Evolutionary conservation across 2,329 filamentous ascomycete genomes (phyloP), one percentile per base, ranked within the genome.

Genomic region (Nothomitra cinnamomea): DNA sequence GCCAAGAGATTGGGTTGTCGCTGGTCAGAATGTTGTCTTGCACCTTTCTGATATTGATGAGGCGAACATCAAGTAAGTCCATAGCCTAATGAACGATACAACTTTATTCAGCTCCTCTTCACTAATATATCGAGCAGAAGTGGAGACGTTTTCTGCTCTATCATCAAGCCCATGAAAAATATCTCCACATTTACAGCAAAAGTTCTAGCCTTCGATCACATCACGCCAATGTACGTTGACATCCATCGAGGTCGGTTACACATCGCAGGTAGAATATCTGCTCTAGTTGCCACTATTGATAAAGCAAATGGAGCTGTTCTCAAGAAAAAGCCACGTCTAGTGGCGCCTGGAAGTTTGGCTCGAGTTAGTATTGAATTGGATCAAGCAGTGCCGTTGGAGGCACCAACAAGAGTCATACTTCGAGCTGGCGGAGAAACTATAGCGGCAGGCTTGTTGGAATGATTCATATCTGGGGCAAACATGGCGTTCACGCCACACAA

Each of bases 171-270:
- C 0, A 82, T 95, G 35, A 69, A 72, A 24, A 85, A 83, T 56
- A 72, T 87, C 55, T 83, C 83, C 55, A 76, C 72, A 0, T 89
- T 96, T 61, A 86, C 79, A 1, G 79, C 85, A 56, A 94, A 94
- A 67, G 80, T 92, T 10, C 75, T 95, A 54, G 87, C 89, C 0
- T 94, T 96, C 61, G 87, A 95, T 56, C 83, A 90, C 57, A 69
- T 98, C 15, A 83, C 89, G 68, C 90, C 90, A 0, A 92, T 90
- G 79, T 79, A 80, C 22, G 79, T 96, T 8, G 90, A 96, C 62
- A 80, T 98, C 7, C 89, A 95, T 65, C 75, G 87, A 19, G 92
- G 92, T 0, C 76, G 88, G 7, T 69, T 96, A 51, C 85, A 95
- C 65, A 80, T 82, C 0, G 76, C 86, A 0, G 92, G 85, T 0